Conservation (phyloP, 2,329 filamentous ascomycete genomes). For the Pyrenophora tritici-repentis region DNA sequence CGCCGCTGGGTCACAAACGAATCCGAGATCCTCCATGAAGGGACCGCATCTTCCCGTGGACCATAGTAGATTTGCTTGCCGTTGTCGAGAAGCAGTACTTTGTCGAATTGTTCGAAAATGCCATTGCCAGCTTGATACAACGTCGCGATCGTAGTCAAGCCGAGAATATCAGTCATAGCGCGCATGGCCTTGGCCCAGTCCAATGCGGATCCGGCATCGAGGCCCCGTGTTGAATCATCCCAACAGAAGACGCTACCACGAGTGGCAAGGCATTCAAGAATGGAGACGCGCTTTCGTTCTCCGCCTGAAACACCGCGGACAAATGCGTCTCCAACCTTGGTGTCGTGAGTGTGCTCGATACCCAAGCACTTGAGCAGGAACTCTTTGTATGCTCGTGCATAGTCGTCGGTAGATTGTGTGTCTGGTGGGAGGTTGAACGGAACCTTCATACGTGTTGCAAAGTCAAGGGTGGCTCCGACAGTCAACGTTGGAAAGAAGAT, state of each 20-base stretch:
- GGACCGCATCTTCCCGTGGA: slow-evolving; percentile 59
- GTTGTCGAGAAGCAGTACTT: slow-evolving; percentile 73
- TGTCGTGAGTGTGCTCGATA: slow-evolving; percentile 61
- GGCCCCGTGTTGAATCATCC: slow-evolving; percentile 51
- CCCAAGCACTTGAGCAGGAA: slow-evolving; percentile 54
- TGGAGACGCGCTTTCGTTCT: slow-evolving; percentile 71
- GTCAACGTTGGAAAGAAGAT: slow-evolving; percentile 75
- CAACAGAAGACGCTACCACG: slow-evolving; percentile 60
- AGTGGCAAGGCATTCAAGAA: slow-evolving; percentile 66
- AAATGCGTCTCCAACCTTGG: slow-evolving; percentile 70
- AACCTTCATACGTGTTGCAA: slow-evolving; percentile 62
- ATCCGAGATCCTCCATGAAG: slow-evolving; percentile 72
- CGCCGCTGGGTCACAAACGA: slow-evolving; percentile 62
- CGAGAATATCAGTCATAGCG: slow-evolving; percentile 54
- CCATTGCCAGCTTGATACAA: slow-evolving; percentile 58
- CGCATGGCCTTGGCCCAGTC: slow-evolving; percentile 61
- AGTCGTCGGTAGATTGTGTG: slow-evolving; percentile 50
- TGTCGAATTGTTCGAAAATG: slow-evolving; percentile 70
- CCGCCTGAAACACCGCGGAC: slow-evolving; percentile 70
- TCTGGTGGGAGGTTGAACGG: slow-evolving; percentile 56
- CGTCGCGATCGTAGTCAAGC: slow-evolving; percentile 59
- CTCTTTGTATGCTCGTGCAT: slow-evolving; percentile 53
- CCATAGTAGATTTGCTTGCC: slow-evolving; percentile 78
- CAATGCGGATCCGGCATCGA: slow-evolving; percentile 52
- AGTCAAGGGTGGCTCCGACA: slow-evolving; percentile 78